Percentiles rank a stretch among this genome's conserved stretches.
Conservation (phyloP, 768 basidiomycete species). For the Hysterangium stoloniferum region DNA sequence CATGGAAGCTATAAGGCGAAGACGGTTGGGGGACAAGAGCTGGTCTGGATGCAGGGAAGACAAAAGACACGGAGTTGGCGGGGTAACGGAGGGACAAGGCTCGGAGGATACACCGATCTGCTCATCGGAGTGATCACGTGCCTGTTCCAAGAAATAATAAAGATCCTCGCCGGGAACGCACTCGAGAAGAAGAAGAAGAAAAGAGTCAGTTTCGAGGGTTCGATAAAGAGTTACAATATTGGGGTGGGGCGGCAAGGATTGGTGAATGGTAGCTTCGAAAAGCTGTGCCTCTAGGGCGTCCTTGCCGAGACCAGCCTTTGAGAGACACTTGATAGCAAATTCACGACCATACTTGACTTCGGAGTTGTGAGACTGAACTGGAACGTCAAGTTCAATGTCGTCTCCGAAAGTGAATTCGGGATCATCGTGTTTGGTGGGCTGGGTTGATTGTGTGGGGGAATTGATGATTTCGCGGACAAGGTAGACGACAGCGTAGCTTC, state of each 20-base stretch:
- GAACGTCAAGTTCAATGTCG: conserved; percentile 39
- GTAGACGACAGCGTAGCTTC: conserved; percentile 92
- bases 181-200: conserved; percentile 88
- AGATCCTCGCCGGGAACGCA: conserved; percentile 95
- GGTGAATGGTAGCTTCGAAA: conserved; percentile 93
- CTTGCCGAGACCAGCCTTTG: conserved; percentile 86
- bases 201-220: conserved; percentile 87
- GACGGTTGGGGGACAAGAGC: conserved; percentile 77
- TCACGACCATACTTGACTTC: conserved; percentile 59
- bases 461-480: conserved; percentile 66
- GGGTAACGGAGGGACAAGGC: conserved; percentile 49
- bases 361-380: conserved; percentile 43
- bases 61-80: conserved; percentile 89
- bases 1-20: conserved; percentile 94
- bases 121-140: conserved; percentile 58
- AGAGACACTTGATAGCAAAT: conserved; percentile 94
- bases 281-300: conserved; percentile 85
- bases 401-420: conserved; percentile 10
- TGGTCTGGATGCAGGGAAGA: conserved; percentile 73
- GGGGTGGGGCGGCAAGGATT: conserved; percentile 80
- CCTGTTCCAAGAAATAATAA: conserved; percentile 97
- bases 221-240: conserved; percentile 94
- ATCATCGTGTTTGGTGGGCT: conserved; percentile 6
- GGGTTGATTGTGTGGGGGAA: not conserved
- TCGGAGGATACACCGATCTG: conserved; percentile 22